Conservation (phyloP, 2,329 filamentous ascomycete species). For the Scedosporium dehoogii region DNA sequence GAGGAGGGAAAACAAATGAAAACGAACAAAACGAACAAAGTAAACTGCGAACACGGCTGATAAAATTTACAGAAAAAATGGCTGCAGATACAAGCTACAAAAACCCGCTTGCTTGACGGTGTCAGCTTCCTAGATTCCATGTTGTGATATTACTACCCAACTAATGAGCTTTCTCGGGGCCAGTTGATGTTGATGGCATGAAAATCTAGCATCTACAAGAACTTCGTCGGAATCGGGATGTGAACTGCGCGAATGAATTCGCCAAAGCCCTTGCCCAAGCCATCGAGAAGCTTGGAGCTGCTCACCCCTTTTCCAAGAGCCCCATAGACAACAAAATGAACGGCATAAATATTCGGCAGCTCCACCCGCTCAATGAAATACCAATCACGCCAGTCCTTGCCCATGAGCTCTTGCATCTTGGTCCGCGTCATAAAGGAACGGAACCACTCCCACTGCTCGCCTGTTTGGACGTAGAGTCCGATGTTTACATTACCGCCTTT, state of each 20-base stretch:
- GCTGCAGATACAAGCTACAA: no score
- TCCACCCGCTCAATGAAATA: slow-evolving; percentile 32
- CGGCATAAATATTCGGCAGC: slow-evolving; percentile 23
- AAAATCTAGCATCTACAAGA: slow-evolving; percentile 5
- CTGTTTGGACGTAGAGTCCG: slow-evolving; percentile 32
- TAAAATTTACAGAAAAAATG: no score
- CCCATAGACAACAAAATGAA: slow-evolving; percentile 31
- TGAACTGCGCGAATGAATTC: slow-evolving; percentile 28
- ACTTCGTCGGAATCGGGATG: slow-evolving; percentile 12
- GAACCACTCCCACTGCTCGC: slow-evolving; percentile 36
- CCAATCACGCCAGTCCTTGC: slow-evolving; percentile 13
- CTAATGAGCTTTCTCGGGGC: no score
- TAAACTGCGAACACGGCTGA: no score
- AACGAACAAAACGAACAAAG: no score
- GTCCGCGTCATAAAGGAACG: slow-evolving; percentile 25
- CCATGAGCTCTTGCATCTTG: slow-evolving; percentile 22
- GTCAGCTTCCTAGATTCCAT: no score
- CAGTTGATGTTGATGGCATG: no score
- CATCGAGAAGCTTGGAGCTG: slow-evolving; percentile 31
- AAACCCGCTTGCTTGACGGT: no score
- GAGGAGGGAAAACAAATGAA: no score
- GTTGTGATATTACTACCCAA: no score
- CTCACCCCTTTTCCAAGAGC: slow-evolving; percentile 34
- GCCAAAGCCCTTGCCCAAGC: slow-evolving; percentile 32
- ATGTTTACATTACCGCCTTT: slow-evolving; percentile 34